Evolutionary conservation across 1,139 yeast species (phyloP), one percentile per base, ranked within the genome.

Genomic region (Yamadazyma dushanensis): DNA sequence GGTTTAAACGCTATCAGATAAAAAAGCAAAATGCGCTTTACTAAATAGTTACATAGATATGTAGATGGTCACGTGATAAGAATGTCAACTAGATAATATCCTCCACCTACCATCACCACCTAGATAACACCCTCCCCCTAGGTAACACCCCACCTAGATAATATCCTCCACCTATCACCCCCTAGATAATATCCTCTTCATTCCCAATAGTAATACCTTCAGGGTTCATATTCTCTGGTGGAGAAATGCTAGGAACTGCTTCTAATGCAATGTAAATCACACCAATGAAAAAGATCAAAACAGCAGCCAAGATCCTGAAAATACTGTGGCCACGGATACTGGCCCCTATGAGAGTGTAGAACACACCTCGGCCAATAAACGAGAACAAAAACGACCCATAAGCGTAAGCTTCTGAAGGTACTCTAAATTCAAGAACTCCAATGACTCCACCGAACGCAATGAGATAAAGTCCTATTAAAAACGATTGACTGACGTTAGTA

Each of bases 381-480:
- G 95, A 85, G 57, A 84, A 85, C 47, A 85, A 66, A 52, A 89
- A 88, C 2, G 95, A 84, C 14, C 84, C 92, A 54, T 81, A 87
- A 10, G 78, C 73, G 47, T 78, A 73, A 8, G 89, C 76, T 46
- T 79, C 77, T 2, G 86, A 76, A 4, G 87, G 87, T 33, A 80
- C 77, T 47, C 73, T 66, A 54, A 82, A 81, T 53, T 83, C 90
- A 38, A 83, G 63, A 27, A 70, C 60, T 3, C 79, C 78, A 38
- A 83, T 70, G 8, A 66, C 69, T 1, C 62, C 66, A 7, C 88
- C 88, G 45, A 80, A 70, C 5, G 69, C 65, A 23, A 78, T 70
- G 36, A 78, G 67, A 55, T 70, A 80, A 16, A 78, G 43, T 4
- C 83, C 88, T 37, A 76, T 63, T 28, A 79, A 60, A 46, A 76